phyloP scores from a whole-genome alignment of 805 yeast genomes.

The Kluyveromyces dobzhanskii region DNA sequence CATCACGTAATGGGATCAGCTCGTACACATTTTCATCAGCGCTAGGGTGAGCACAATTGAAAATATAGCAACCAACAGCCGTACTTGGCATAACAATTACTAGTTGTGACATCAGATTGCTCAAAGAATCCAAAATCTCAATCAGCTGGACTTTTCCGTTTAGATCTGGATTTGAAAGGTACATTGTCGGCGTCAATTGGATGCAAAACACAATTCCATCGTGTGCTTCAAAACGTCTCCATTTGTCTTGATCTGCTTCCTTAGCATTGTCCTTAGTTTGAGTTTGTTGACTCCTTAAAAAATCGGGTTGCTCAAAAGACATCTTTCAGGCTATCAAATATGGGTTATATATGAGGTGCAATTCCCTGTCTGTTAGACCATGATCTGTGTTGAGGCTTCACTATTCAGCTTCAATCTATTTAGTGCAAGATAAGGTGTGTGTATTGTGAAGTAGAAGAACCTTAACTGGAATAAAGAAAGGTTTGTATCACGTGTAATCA shows the following conservation, averaged over 20 bases:
- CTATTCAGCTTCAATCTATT: too few relatives aligned
- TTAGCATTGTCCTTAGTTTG: neutral
- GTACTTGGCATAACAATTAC: constrained; percentile 59
- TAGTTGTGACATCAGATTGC: constrained; percentile 56
- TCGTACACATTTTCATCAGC: constrained; percentile 38
- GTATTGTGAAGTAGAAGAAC: too few relatives aligned
- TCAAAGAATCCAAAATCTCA: constrained; percentile 48
- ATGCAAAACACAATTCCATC: constrained; percentile 60
- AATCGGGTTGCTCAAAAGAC: constrained; percentile 3
- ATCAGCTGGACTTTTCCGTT: constrained; percentile 36
- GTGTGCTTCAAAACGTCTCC: constrained; percentile 36
- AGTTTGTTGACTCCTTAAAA: neutral
- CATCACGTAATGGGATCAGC: constrained; percentile 44
- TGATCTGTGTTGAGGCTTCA: too few relatives aligned
- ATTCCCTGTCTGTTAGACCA: too few relatives aligned
- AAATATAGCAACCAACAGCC: constrained; percentile 66
- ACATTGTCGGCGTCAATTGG: constrained; percentile 44
- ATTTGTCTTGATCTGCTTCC: constrained; percentile 7
- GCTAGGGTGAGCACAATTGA: constrained; percentile 37
- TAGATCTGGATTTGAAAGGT: constrained; percentile 28
- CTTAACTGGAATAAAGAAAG: too few relatives aligned
- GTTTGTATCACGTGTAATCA: too few relatives aligned
- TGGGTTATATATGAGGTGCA: too few relatives aligned
- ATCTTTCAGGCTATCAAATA: neutral
- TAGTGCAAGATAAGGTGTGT: too few relatives aligned